These are phyloP conservation scores for Yamadazyma philogaea DNA, from an alignment of 805 yeast species.

Conservation along the genomic window DNA sequence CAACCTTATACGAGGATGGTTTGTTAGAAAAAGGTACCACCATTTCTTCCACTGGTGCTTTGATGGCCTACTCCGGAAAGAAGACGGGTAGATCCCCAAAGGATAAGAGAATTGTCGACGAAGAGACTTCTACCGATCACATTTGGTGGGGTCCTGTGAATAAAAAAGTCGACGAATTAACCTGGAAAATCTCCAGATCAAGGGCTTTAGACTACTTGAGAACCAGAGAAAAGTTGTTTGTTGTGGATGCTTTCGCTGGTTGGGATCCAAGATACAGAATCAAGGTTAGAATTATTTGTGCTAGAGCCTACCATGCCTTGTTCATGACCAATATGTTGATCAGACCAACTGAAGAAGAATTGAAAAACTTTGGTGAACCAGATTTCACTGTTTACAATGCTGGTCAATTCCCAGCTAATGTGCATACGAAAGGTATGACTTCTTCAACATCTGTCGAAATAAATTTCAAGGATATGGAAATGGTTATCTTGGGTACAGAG, in stretches of 20 bases:
- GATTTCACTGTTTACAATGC: slow-evolving; percentile 98
- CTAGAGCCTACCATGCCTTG: slow-evolving; percentile 96
- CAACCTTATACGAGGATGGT: slow-evolving; percentile 93
- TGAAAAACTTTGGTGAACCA: slow-evolving; percentile 89
- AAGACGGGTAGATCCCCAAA: slow-evolving; percentile 98
- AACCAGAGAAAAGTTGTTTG: slow-evolving; percentile 90
- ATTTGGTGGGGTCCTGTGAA: slow-evolving; percentile 99
- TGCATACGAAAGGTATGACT: slow-evolving; percentile 95
- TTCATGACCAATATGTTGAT: slow-evolving; percentile 98
- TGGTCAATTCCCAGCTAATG: slow-evolving; percentile 98
- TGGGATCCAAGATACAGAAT: slow-evolving; percentile 98
- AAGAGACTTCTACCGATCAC: slow-evolving; percentile 74
- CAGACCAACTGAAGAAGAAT: slow-evolving; percentile 88
- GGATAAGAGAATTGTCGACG: slow-evolving; percentile 97
- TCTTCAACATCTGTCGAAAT: slow-evolving; percentile 94
- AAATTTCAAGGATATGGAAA: slow-evolving; percentile 96
- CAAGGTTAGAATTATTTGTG: slow-evolving; percentile 93
- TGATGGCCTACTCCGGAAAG: slow-evolving; percentile 91
- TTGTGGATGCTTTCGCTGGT: slow-evolving; percentile 96
- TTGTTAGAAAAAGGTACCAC: slow-evolving; percentile 86
- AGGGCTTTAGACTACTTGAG: slow-evolving; percentile 96
- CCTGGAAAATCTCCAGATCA: slow-evolving; percentile 93
- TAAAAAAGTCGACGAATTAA: slow-evolving; percentile 87
- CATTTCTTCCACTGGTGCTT: slow-evolving; percentile 88
- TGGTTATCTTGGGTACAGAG: slow-evolving; percentile 98